Evolutionary conservation across 73 alveolate genomes (phyloP), one percentile per base, ranked within the genome.

Genomic region (Symbiodinium pilosum): DNA sequence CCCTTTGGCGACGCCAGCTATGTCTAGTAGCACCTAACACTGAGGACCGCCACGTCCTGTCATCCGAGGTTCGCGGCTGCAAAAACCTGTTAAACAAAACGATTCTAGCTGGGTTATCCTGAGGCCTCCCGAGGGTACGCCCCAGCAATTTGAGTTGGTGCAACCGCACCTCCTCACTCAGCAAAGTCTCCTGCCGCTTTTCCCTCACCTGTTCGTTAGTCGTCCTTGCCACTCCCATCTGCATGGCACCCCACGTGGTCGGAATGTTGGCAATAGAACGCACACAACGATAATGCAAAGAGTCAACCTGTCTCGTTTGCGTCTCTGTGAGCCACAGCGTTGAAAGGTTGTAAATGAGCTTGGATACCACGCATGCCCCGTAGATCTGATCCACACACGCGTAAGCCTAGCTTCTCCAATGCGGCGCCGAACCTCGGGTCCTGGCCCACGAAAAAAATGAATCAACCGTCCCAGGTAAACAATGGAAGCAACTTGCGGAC

Each of bases 211-310:
- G n/a, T 20, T 64, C 40, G 92, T 81, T 81, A 34, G 40, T n/a
- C 73, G 30, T 34, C 92, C 92, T 39, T 54, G 40, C 28, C 8
- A 68, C 1, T 4, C 43, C 73, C n/a, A 41, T 54, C 24, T 40
- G 71, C 92, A 43, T 84, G 41, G 92, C 92, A 34, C 92, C 92
- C 92, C 69, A 84, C n/a, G n/a, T n/a, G 92, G 92, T 84, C 3
- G 88, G 88, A 18, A 81, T 81, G 88, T 36, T 36, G 1, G 92
- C 92, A 21, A 84, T 84, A 21, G 92, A 34, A 21, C 73, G 73
- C n/a, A 41, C 6, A 38, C 92, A 84, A 9, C 42, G 2, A 84
- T 1, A 40, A 43, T 84, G 92, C 7, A 84, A 84, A n/a, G 92
- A 12, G 32, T 84, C 92, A 4, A 84, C 16, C 18, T 4, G 12